These are phyloP conservation scores for Hymenotorrendiella dingleyae DNA, from an alignment of 2,329 filamentous ascomycete species.

Conservation along the genomic window DNA sequence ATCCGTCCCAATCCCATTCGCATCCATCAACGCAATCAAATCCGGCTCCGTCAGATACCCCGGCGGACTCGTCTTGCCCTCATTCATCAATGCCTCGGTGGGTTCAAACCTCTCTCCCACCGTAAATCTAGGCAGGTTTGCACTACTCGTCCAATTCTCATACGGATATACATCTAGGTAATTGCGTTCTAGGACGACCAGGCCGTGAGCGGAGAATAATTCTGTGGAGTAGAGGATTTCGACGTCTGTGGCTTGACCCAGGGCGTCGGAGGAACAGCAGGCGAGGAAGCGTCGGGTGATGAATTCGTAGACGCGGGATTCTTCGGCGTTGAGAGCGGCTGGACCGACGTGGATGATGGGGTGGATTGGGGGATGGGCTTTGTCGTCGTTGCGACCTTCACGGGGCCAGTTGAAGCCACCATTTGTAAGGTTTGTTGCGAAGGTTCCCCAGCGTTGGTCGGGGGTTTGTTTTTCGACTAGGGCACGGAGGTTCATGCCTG, in stretches of 20 bases:
- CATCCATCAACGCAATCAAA: conserved; percentile 94
- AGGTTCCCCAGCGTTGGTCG: conserved; percentile 71
- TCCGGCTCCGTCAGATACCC: conserved; percentile 91
- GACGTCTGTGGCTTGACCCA: conserved; percentile 80
- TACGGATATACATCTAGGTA: conserved; percentile 95
- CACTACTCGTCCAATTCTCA: conserved; percentile 90
- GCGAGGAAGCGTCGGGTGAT: conserved; percentile 87
- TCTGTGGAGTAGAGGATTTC: conserved; percentile 82
- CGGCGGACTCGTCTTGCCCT: conserved; percentile 84
- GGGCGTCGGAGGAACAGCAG: conserved; percentile 91
- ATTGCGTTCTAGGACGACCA: conserved; percentile 81
- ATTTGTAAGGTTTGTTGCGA: conserved; percentile 68
- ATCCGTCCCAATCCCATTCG: conserved; percentile 96
- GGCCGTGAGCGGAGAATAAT: conserved; percentile 71
- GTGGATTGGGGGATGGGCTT: conserved; percentile 95
- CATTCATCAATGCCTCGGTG: conserved; percentile 79
- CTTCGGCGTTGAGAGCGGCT: conserved; percentile 53
- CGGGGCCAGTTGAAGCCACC: conserved; percentile 78
- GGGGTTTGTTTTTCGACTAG: conserved; percentile 80
- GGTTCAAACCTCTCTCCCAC: conserved; percentile 80
- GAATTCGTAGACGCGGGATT: conserved; percentile 84
- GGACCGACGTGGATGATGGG: conserved; percentile 79
- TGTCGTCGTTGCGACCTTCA: conserved; percentile 83
- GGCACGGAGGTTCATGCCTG: conserved; percentile 74
- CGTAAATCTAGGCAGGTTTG: conserved; percentile 72